A percentile compares a stretch with the other conserved stretches of the same genome.
phyloP scores from a whole-genome alignment of 2,329 filamentous ascomycete genomes.

The Pseudogymnoascus sp. region DNA sequence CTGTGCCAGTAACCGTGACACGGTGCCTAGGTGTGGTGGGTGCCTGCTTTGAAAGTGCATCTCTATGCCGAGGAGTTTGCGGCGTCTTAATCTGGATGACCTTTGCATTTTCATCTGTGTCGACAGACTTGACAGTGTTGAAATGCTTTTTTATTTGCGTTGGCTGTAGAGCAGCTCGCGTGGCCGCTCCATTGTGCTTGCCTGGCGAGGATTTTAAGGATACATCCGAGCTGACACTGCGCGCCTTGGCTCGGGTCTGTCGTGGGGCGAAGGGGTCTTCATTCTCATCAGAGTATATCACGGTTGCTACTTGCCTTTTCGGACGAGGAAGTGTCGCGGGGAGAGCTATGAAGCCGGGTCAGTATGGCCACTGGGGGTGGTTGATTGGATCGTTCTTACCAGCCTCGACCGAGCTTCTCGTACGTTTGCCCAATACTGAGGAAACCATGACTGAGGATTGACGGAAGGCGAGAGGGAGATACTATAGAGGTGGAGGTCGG shows the following conservation, averaged over 20 bases:
- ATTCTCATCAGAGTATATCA: constrained; percentile 58
- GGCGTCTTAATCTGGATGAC: constrained; percentile 55
- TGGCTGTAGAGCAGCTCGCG: constrained; percentile 36
- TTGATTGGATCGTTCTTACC: constrained; percentile 27
- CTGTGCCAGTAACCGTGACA: constrained; percentile 67
- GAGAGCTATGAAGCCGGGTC: constrained; percentile 25
- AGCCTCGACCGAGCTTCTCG: constrained; percentile 32
- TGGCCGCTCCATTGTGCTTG: constrained; percentile 40
- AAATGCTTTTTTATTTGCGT: constrained; percentile 40
- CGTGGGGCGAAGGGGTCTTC: constrained; percentile 47
- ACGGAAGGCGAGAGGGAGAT: constrained; percentile 11
- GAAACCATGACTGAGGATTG: constrained; percentile 23
- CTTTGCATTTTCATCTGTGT: constrained; percentile 37
- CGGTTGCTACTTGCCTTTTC: constrained; percentile 37
- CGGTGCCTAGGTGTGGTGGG: constrained; percentile 78
- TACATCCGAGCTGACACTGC: constrained; percentile 32
- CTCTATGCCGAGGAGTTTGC: constrained; percentile 68
- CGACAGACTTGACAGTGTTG: constrained; percentile 31
- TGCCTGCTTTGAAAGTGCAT: constrained; percentile 63
- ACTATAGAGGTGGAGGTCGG: constrained; percentile 8
- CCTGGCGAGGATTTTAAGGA: constrained; percentile 31
- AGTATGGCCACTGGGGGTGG: constrained; percentile 15
- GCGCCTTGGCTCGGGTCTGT: constrained; percentile 25
- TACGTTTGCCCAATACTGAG: constrained; percentile 41
- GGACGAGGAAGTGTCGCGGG: constrained; percentile 28